A percentile compares a stretch with the other conserved stretches of the same genome.
Evolutionary conservation across 768 basidiomycete species (phyloP).

Genomic region (Tricholoma sp.): DNA sequence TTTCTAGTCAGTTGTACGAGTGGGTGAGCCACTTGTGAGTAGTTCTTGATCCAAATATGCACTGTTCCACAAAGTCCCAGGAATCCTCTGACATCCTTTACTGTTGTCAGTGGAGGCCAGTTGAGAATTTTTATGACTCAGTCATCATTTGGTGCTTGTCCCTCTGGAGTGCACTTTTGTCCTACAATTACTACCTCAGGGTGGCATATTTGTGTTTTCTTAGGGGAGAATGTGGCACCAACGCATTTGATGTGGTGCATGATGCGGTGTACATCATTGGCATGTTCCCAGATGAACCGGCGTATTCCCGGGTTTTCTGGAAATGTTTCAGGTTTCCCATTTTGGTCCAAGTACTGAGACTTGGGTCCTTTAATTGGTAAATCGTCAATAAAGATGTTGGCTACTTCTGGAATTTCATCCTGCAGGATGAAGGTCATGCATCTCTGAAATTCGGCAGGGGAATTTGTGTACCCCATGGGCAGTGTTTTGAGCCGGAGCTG

Average conservation of each 20-base stretch:
- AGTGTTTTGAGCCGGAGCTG: no score
- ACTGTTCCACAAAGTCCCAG: conserved; percentile 18
- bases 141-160: conserved; percentile 20
- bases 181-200: conserved; percentile 24
- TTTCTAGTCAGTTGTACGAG: conserved; percentile 14
- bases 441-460: no score
- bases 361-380: no score
- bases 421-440: no score
- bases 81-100: conserved; percentile 19
- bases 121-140: conserved; percentile 21
- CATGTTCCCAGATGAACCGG: no score
- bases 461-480: no score
- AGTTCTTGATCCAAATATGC: conserved; percentile 18
- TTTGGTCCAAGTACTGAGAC: no score
- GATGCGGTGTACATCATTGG: conserved; percentile 16
- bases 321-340: no score
- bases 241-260: conserved; percentile 15
- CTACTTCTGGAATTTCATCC: no score
- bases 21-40: conserved; percentile 18
- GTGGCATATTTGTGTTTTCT: conserved; percentile 19
- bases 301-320: no score
- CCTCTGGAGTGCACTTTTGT: conserved; percentile 19
- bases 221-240: conserved; percentile 27
- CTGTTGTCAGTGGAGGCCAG: conserved; percentile 13
- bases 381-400: no score